Evolutionary conservation across 1,284 basidiomycete species (phyloP).

Genomic region (Pisolithus thermaeus): DNA sequence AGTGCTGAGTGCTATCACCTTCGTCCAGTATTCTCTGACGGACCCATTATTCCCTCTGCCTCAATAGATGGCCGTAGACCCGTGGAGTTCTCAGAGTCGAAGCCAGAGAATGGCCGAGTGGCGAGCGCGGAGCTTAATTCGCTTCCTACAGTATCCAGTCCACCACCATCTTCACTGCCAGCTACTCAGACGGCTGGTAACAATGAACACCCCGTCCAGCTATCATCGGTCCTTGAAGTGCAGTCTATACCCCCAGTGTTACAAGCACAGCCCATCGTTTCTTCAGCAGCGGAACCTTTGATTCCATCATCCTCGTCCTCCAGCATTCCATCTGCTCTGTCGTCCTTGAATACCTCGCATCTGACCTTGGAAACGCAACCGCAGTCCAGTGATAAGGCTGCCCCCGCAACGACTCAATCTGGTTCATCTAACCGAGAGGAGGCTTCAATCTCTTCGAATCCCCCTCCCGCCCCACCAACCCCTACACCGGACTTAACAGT

Average conservation of each 20-base stretch:
- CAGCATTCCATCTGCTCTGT: too few species aligned
- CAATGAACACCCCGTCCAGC: not conserved
- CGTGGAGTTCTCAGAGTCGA: not conserved
- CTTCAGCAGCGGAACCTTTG: conserved; percentile 1
- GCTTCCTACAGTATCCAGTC: not conserved
- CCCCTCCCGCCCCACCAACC: conserved; percentile 14
- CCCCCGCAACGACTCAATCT: too few species aligned
- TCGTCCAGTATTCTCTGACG: not conserved
- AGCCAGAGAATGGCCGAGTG: not conserved
- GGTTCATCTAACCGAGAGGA: conserved; percentile 3
- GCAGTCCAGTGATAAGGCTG: too few species aligned
- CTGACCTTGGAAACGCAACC: too few species aligned
- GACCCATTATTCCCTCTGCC: conserved; percentile 16
- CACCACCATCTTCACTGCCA: not conserved
- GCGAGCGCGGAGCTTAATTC: not conserved
- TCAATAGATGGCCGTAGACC: too few species aligned
- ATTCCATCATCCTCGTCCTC: not conserved
- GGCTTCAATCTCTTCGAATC: conserved; percentile 2
- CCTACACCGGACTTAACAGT: conserved; percentile 1
- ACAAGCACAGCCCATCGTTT: conserved; percentile 10
- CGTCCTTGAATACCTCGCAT: too few species aligned
- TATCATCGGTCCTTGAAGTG: conserved; percentile 1
- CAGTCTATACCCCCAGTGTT: conserved; percentile 20
- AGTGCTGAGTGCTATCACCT: not conserved
- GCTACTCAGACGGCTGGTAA: conserved; percentile 2